Evolutionary conservation across 1,284 basidiomycete genomes (phyloP), one percentile per base, ranked within the genome.

Genomic region (Kwoniella shivajii): DNA sequence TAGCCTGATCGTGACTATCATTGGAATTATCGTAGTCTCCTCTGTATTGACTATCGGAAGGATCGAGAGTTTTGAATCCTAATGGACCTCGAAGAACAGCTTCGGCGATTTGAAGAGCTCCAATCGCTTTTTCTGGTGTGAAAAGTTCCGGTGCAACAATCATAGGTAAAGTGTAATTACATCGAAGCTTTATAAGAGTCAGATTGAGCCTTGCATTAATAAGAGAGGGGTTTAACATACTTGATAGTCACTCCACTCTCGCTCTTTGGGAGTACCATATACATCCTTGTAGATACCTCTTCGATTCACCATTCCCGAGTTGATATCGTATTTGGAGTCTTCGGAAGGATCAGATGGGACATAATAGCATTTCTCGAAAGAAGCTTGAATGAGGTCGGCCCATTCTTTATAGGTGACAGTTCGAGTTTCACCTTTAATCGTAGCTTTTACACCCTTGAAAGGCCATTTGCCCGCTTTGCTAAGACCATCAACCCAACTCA

Each of bases 231-330:
- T 30, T 5, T n/a, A 30, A 56, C 70, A 45, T 50, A 73, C 69
- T 78, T 98, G 95, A 76, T 99, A 99, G 79, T 99, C 94, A 6
- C 91, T 90, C 88, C 92, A 97, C 77, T 93, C 91, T 54, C 90
- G 84, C 13, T 87, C 88, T 50, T 81, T 72, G 1, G 90, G 90
- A 16, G 93, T 92, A 34, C 92, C 92, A 66, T 89, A 90, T 5
- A 98, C 92, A 71, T 99, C 95, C 82, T 99, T 99, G 84, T 99
- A 99, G 75, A 98, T 95, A 4, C 95, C 95, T 46, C 95, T 84
- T 24, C 92, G 88, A 76, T 93, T 90, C 63, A 97, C 82, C 31
- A 97, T 79, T 29, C 73, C 81, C 1, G 89, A 65, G 69, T 92
- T 82, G 61, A 97, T 76, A 54, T 83, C 82, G 79, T 92, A 93